Base-by-base conservation (phyloP, 169 alveolate genomes). In the Babesia bigemina region DNA sequence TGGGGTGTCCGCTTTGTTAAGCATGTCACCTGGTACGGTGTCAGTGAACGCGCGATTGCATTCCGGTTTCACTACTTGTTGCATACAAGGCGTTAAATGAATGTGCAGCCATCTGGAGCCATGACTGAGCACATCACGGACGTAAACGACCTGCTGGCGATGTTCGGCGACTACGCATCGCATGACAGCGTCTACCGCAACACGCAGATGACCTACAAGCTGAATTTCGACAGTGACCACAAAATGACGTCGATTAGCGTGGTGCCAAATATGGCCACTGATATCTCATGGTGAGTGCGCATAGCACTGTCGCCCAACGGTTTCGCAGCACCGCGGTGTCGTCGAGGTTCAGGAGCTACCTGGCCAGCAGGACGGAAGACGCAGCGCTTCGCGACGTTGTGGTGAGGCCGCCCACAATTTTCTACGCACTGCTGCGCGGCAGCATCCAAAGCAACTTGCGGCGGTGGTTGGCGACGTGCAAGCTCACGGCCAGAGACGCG, bases 261-360 rank as follows among this genome's bases (percentile, higher is more conserved):
- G 44, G 39, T 70, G 21, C 88, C 88, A 10, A 81, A 81, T 26
- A 53, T 81, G 76, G 70, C 85, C 11, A 72, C 88, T 0, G 88
- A 81, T 28, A 45, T 67, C 8, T 70, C 88, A 24, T 63, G 79
- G 78, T 71, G 48, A 14, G 81, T 56, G 36, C 0, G 17, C 28
- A 10, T 33, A 36, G 21, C 17, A 33, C 26, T 22, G 49, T n/a
- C 45, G 8, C 21, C 21, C 7, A 12, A 59, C 42, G 17, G 21
- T 53, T n/a, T 19, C 6, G 47, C 61, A 63, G 76, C 62, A 21
- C 48, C 0, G 73, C 70, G 8, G 79, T 67, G 16, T 62, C 82
- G 12, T 29, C 61, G 3, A 53, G 39, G 48, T 47, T 45, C 26
- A 48, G 86, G 21, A 44, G 57, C 9, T 65, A 36, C 42, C 63